phyloP scores from a whole-genome alignment of 176 grass and related monocot species.

The Elymus sibiricus region DNA sequence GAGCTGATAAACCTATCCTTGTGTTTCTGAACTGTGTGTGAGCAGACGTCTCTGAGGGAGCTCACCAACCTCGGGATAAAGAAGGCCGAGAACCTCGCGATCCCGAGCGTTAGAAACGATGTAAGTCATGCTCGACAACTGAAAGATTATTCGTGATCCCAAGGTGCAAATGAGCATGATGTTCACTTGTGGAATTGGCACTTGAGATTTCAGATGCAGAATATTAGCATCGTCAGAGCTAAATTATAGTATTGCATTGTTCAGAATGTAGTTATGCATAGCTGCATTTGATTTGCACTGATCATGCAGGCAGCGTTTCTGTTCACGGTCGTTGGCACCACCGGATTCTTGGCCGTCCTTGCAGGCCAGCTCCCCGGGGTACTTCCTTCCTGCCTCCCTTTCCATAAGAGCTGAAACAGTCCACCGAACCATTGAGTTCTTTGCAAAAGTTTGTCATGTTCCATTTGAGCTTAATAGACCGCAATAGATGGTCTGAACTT shows the following conservation, averaged over 20 bases:
- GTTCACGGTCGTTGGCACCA: constrained; percentile 79
- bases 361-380: constrained; percentile 92
- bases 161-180: not conserved
- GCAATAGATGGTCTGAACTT: not conserved
- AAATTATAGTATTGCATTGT: not conserved
- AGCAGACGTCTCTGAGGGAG: constrained; percentile 85
- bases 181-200: not conserved
- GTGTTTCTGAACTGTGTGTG: constrained; percentile 9
- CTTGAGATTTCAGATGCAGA: constrained; percentile 12
- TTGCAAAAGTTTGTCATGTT: not conserved
- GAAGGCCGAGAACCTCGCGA: constrained; percentile 93
- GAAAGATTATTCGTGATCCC: not conserved
- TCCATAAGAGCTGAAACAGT: not conserved
- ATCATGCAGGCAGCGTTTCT: constrained; percentile 81
- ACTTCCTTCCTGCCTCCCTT: not conserved
- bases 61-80: constrained; percentile 82
- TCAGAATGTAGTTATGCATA: not conserved
- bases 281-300: not conserved
- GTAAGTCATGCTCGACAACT: constrained; percentile 23
- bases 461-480: not conserved
- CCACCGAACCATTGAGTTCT: no score
- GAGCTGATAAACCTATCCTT: not conserved
- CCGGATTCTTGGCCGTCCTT: constrained; percentile 74
- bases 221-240: not conserved
- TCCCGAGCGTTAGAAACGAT: constrained; percentile 92